Base-by-base conservation (phyloP, 306 rosid species). In the Sindora glabra region DNA sequence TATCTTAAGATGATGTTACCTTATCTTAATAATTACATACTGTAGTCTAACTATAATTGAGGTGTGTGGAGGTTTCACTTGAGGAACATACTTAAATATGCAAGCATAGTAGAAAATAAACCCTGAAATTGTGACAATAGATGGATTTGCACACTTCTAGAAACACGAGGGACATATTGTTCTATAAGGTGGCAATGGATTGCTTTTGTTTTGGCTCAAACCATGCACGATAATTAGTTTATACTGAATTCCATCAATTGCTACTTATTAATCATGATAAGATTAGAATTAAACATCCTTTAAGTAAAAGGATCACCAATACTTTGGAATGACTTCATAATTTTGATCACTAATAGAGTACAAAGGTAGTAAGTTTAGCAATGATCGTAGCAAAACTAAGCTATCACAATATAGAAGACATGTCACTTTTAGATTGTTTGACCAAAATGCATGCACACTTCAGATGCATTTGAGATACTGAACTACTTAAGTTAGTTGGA, bases 21-120 rank as follows among this genome's bases (percentile, higher is more conserved):
- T 37, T 48, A 30, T 65, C 56, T 65, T 32, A 50, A 45, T 27
- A 22, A 2, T n/a, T 10, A 22, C 8, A 37, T 19, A 9, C 5
- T 4, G 8, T 9, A 29, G 8, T 29, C 8, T n/a, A 22, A 55
- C 32, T 10, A 34, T 16, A 36, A 24, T 46, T 34, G 18, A 58
- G 36, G 48, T 37, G 70, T 48, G 18, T 40, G 52, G 59, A 74
- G 56, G 56, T 46, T 86, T 80, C 84, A 92, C 99, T 94, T 89
- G 99, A 57, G 86, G 63, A 50, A 82, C 58, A 64, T 88, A 92
- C 87, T 89, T 92, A 49, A 83, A 92, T 64, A 89, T 34, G 75
- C 99, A 92, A 38, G 94, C 82, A 60, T 92, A 92, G 83, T 96
- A 92, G 80, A 86, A 92, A 67, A 86, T 95, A 65, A 83, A 92